Base-by-base conservation (phyloP, 2,329 filamentous ascomycete genomes). In the Venturia effusa region DNA sequence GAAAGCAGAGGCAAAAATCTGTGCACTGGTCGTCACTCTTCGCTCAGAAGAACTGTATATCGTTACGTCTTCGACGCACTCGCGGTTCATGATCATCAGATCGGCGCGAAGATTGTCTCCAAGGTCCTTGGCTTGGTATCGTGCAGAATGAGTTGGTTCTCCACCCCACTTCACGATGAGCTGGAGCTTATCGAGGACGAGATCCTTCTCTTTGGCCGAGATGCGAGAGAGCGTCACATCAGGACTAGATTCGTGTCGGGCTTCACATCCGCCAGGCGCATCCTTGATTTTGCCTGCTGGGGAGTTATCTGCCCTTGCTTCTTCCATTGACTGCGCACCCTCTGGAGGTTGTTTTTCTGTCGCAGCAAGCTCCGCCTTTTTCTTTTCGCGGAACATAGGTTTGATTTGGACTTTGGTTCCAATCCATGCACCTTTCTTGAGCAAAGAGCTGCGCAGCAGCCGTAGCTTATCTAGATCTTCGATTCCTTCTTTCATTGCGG, bases 361-460 rank as follows among this genome's bases (percentile, higher is more conserved):
- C 37, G 19, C 13, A 37, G n/a, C 27, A 11, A 59, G 41, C 40
- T 60, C 54, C 32, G 61, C 57, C 62, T 62, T 64, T 37, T 55
- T 64, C 34, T 40, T 64, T 78, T 93, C 96, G 61, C 92, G 87
- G 75, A 99, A 99, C 92, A 99, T 96, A 11, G 94, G 94, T 75
- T 99, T 99, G 74, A 99, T 97, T 75, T 99, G 94, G 1, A 99
- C 92, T 74, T 99, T 99, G 1, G 94, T 99, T 0, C 94, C 94
- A 4, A 92, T 88, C 89, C 93, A 97, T 24, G 86, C 87, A 1
- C 92, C 92, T 75, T 99, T 99, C 77, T 94, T 95, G 51, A 90
- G 86, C 7, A 99, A 79, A 6, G 95, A 93, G 67, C 93, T 93
- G 65, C 89, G 88, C 61, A 99, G 81, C 51, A 90, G 81, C 67